Evolutionary conservation across 768 basidiomycete genomes (phyloP), one percentile per base, ranked within the genome.

Genomic region (Russula compacta): DNA sequence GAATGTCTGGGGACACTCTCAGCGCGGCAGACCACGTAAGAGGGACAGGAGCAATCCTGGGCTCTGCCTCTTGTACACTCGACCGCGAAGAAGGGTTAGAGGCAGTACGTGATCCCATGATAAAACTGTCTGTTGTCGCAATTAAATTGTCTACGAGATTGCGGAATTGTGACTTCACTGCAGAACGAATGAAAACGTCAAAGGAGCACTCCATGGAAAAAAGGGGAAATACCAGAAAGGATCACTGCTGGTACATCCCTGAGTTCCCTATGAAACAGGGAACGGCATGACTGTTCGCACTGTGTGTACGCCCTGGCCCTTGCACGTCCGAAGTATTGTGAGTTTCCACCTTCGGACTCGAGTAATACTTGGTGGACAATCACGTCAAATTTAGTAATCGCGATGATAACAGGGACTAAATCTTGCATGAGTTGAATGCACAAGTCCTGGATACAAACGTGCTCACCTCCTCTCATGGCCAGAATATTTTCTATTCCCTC

Each of bases 321-420:
- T 0, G 29, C n/a, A 2, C 7, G 11, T 12, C 29, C 50, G 1
- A 29, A 36, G 17, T 6, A 9, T 3, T 21, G 58, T 17, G 21
- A 0, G 14, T 9, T 15, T 35, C 42, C 33, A 21, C 44, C 35
- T 6, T 29, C 15, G 17, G 11, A 8, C 12, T 48, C 11, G 3
- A 33, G 4, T 10, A 7, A 10, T 14, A 38, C 19, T 32, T 21
- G 21, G 12, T 40, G 39, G 33, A 55, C 21, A 4, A 29, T 39
- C 47, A 43, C 0, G 14, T 61, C 60, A 51, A 50, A 56, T 49
- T 61, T 61, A 3, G 60, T 56, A 19, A 61, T 50, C 4, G 49
- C 48, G 24, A 61, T 17, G 38, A 61, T 6, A 7, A 61, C 42
- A 0, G 60, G 53, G 24, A 61, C 60, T 61, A n/a, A 32, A 4